phyloP scores from a whole-genome alignment of 2,329 filamentous ascomycete species.

The Aspergillus brunneoviolaceus region DNA sequence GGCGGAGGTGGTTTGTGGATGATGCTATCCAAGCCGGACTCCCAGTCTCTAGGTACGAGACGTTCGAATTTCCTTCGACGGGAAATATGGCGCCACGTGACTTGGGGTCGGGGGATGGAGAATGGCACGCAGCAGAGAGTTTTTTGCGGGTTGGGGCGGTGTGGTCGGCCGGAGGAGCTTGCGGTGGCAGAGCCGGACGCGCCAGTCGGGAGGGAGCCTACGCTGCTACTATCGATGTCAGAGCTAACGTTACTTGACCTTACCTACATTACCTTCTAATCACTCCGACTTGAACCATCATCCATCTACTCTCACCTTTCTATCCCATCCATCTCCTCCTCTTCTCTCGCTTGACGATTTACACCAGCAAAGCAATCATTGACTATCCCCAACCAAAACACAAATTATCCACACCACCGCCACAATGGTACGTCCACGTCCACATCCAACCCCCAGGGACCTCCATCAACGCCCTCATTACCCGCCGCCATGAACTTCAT shows the following conservation, averaged over 20 bases:
- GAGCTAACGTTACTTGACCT: conserved; percentile 11
- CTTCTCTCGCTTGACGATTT: neutral
- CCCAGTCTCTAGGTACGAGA: neutral
- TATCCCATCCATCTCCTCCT: conserved; percentile 5
- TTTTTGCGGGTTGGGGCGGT: conserved; percentile 28
- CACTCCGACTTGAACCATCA: conserved; percentile 21
- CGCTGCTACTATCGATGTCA: conserved; percentile 11
- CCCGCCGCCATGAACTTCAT: conserved; percentile 1
- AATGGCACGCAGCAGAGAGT: neutral
- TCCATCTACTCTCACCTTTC: conserved; percentile 13
- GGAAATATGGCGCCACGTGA: conserved; percentile 25
- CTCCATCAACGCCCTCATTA: conserved; percentile 2
- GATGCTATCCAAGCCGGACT: no score
- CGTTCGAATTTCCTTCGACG: conserved; percentile 16
- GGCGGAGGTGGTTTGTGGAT: neutral
- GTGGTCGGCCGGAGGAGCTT: conserved; percentile 33
- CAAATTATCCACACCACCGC: conserved; percentile 6
- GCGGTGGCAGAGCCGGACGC: conserved; percentile 26
- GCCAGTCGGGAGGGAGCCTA: conserved; percentile 20
- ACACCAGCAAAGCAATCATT: neutral
- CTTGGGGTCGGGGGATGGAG: no score
- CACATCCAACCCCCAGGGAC: conserved; percentile 1
- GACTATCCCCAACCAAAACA: neutral
- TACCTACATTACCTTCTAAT: neutral
- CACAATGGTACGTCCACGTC: conserved; percentile 33